These are phyloP conservation scores for Pochonia chlamydosporia DNA, from an alignment of 2,329 filamentous ascomycete species.

Conservation along the genomic window DNA sequence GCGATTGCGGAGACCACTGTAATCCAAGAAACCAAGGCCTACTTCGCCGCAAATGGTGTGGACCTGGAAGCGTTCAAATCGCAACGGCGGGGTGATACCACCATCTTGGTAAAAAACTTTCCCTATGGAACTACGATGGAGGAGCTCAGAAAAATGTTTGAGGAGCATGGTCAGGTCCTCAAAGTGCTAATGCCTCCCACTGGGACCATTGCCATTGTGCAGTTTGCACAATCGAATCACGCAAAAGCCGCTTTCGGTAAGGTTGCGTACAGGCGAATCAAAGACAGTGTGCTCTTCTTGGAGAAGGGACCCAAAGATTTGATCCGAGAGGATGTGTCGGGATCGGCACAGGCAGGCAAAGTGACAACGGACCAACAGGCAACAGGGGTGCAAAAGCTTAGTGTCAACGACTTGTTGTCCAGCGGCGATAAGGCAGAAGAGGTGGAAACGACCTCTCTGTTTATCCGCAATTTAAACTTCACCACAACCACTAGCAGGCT, in stretches of 20 bases:
- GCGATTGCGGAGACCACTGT: conserved; percentile 93
- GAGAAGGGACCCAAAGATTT: conserved; percentile 88
- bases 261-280: conserved; percentile 84
- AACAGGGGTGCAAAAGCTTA: conserved; percentile 53
- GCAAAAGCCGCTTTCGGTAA: conserved; percentile 78
- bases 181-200: conserved; percentile 87
- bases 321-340: conserved; percentile 41
- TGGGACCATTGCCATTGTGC: conserved; percentile 89
- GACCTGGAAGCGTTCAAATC: conserved; percentile 89
- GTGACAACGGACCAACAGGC: conserved; percentile 29
- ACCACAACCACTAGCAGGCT: conserved; percentile 73
- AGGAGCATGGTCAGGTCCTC: conserved; percentile 76
- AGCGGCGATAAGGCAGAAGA: conserved; percentile 47
- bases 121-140: conserved; percentile 74
- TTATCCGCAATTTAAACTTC: conserved; percentile 93
- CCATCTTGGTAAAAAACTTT: conserved; percentile 93
- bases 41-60: conserved; percentile 81
- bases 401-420: conserved; percentile 63
- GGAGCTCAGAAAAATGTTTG: conserved; percentile 75
- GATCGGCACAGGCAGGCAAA: conserved; percentile 23
- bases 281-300: conserved; percentile 84
- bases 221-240: conserved; percentile 73
- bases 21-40: conserved; percentile 93
- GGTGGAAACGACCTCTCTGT: conserved; percentile 70
- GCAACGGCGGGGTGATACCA: conserved; percentile 75